Evolutionary conservation across 345 rosid genomes (phyloP), one percentile per base, ranked within the genome.

Genomic region (Pelargonium nanum): DNA sequence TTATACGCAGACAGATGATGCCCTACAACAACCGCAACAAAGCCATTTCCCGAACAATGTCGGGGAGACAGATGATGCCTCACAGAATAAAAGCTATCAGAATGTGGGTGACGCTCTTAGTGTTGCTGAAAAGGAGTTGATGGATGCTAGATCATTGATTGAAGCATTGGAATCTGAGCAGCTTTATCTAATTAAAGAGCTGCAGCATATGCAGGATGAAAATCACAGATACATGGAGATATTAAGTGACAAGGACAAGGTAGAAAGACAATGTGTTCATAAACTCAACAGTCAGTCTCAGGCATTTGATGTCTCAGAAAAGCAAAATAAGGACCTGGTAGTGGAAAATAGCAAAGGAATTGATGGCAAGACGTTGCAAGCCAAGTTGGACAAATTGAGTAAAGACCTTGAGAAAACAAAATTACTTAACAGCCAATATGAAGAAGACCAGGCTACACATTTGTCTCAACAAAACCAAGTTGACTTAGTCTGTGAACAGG

Each of bases 401-500:
- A 74, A 77, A 58, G 92, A 91, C 55, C 81, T 91, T 60, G 80
- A 85, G 69, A 68, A 76, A 54, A 81, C 88, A 34, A 83, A 71
- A 65, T 68, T 70, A 40, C 81, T 76, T 53, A 85, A 84, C 65
- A 73, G 56, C 56, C 78, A 61, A 56, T 88, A 84, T 76, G 77
- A 80, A 67, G 82, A 80, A 44, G 83, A 80, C 64, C 83, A 70
- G 55, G 72, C 70, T 61, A 77, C 85, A 28, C 85, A 74, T 57
- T 65, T 83, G 62, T 82, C 85, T 75, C 76, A 66, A 44, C 85
- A 74, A 72, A 78, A 75, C 50, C 83, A 84, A 67, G 78, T 74
- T 69, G 88, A 86, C 58, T 62, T 81, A 65, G 78, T 91, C 61
- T 58, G 86, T 25, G 92, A 91, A 61, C 86, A 91, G 68, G 98